A percentile compares a stretch with the other conserved stretches of the same genome.
phyloP scores from a whole-genome alignment of 352 stramenopile genomes.

The Phytophthora cajani region DNA sequence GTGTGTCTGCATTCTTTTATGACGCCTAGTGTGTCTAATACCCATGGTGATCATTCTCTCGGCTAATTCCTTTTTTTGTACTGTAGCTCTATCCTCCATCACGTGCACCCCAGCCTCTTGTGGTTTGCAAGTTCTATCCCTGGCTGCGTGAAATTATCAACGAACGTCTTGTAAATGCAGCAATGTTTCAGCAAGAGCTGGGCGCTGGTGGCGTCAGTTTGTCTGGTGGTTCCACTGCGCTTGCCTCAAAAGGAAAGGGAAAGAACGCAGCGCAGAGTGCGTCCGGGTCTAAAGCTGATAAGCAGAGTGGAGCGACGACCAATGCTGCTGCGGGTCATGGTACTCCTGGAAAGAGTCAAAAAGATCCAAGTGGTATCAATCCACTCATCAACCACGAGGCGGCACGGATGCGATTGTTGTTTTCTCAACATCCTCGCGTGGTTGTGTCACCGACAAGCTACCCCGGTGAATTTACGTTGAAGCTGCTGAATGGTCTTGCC shows the following conservation, averaged over 20 bases:
- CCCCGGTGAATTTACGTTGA: slow-evolving; percentile 75
- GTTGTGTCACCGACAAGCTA: slow-evolving; percentile 54
- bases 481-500: slow-evolving; percentile 66
- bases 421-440: slow-evolving; percentile 52
- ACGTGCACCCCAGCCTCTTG: slow-evolving; percentile 68
- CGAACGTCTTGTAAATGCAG: slow-evolving; percentile 76
- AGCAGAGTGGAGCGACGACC: slow-evolving; percentile 24
- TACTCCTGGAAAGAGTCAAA: slow-evolving; percentile 45
- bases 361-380: slow-evolving; percentile 44
- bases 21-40: not conserved
- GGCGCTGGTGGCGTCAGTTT: slow-evolving; percentile 8
- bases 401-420: slow-evolving; percentile 59
- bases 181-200: slow-evolving; percentile 68
- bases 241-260: slow-evolving; percentile 45
- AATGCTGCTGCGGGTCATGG: slow-evolving; percentile 17
- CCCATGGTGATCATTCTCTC: not conserved
- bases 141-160: slow-evolving; percentile 90
- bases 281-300: slow-evolving; percentile 33
- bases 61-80: not conserved
- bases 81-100: slow-evolving; percentile 81
- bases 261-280: slow-evolving; percentile 42
- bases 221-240: slow-evolving; percentile 12
- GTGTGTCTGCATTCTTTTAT: not conserved
- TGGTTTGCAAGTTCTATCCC: slow-evolving; percentile 88
- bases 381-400: slow-evolving; percentile 65